Base-by-base conservation (phyloP, 2,329 filamentous ascomycete species). In the Mariannaea sp. region DNA sequence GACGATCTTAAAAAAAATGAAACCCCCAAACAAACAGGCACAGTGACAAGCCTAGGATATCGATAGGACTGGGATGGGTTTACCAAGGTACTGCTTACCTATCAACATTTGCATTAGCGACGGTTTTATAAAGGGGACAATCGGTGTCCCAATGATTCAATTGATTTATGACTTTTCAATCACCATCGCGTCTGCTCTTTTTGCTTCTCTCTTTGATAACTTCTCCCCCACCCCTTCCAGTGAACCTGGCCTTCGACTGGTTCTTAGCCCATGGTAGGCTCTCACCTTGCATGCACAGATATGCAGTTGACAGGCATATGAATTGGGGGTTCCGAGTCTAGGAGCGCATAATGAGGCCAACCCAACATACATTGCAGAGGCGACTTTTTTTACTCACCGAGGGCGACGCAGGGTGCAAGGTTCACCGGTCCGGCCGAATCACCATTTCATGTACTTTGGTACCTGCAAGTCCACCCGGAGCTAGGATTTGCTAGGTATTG, bases 21-120 rank as follows among this genome's bases (percentile, higher is more conserved):
- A n/a, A n/a, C n/a, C n/a, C n/a, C n/a, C 36, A 26, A 49, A 59
- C 44, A 32, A 19, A 50, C 42, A 47, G 49, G 54, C 42, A 55
- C 52, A 29, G 36, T 51, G 47, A 33, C 42, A 44, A 50, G 55
- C 39, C 49, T 49, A 55, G 51, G 54, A 58, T n/a, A n/a, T n/a
- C n/a, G n/a, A 43, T 41, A 51, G 44, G 43, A 43, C 30, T 46
- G 36, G 55, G 33, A 32, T 48, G 47, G 51, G 32, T 41, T 46
- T 20, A 40, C 53, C 53, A 57, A 39, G 17, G 57, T 62, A 60
- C n/a, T n/a, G n/a, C n/a, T 50, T 32, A 42, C 38, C 56, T 59
- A 59, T 50, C 38, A 54, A 53, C 39, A 60, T 64, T 51, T 52
- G 57, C 53, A 62, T 65, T 62, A 65, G 62, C 62, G 62, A 65